A percentile compares a stretch with the other conserved stretches of the same genome.
These are phyloP conservation scores for Blastosporella zonata DNA, from an alignment of 1,284 basidiomycete species.

Conservation along the genomic window DNA sequence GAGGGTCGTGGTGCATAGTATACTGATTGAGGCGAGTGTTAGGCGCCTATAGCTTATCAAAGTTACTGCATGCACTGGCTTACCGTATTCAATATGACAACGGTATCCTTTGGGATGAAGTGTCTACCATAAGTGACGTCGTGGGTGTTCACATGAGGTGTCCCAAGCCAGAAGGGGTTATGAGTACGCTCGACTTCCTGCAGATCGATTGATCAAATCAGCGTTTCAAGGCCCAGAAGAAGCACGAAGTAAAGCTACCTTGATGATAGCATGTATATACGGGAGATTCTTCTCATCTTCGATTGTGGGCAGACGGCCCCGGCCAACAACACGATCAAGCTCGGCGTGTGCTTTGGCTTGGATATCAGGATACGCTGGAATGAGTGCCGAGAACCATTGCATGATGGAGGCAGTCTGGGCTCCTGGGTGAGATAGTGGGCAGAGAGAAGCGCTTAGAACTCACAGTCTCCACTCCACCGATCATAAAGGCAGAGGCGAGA, in stretches of 20 bases:
- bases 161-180: slow-evolving; percentile 39
- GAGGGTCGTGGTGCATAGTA: slow-evolving; percentile 37
- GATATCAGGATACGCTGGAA: slow-evolving; percentile 29
- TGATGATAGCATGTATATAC: slow-evolving; percentile 35
- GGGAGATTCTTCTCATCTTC: slow-evolving; percentile 34
- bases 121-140: slow-evolving; percentile 39
- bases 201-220: slow-evolving; percentile 17
- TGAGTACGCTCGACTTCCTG: slow-evolving; percentile 30
- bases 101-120: slow-evolving; percentile 34
- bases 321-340: slow-evolving; percentile 34
- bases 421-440: slow-evolving; percentile 2
- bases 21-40: slow-evolving; percentile 28
- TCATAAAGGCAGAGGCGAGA: slow-evolving; percentile 37
- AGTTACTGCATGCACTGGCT: background rate
- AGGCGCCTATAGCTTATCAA: background rate
- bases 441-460: slow-evolving; percentile 1
- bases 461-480: slow-evolving; percentile 42
- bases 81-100: slow-evolving; percentile 22
- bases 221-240: slow-evolving; percentile 13
- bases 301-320: slow-evolving; percentile 27
- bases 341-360: slow-evolving; percentile 31
- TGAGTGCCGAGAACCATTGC: slow-evolving; percentile 36
- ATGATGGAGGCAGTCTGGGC: slow-evolving; percentile 32
- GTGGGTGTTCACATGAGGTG: slow-evolving; percentile 34
- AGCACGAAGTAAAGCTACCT: slow-evolving; percentile 19